phyloP scores from a whole-genome alignment of 306 rosid genomes.

The Pterocarpus macrocarpus region DNA sequence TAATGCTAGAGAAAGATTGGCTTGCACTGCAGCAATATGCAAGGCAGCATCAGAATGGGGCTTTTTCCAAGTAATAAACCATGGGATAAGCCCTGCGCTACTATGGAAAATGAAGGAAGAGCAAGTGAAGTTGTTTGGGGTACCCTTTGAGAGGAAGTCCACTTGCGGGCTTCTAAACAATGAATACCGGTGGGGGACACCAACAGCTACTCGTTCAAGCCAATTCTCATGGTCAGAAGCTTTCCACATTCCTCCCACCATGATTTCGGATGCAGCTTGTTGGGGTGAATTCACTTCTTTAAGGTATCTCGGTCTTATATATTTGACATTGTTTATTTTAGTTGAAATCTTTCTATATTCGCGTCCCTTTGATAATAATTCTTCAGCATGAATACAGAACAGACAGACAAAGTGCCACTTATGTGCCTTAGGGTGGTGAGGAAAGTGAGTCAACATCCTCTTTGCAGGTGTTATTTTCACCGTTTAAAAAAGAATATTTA shows the following conservation, averaged over 20 bases:
- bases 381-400: constrained; percentile 21
- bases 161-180: constrained; percentile 69
- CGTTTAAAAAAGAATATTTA: background rate
- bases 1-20: constrained; percentile 52
- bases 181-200: constrained; percentile 88
- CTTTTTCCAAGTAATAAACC: constrained; percentile 89
- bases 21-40: constrained; percentile 69
- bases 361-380: constrained; percentile 4
- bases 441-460: background rate
- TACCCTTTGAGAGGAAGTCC: constrained; percentile 71
- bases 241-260: constrained; percentile 88
- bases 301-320: constrained; percentile 57
- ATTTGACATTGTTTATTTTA: constrained; percentile 29
- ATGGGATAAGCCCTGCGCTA: constrained; percentile 71
- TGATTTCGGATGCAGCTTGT: constrained; percentile 69
- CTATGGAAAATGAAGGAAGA: constrained; percentile 68
- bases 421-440: constrained; percentile 21
- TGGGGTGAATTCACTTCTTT: constrained; percentile 75
- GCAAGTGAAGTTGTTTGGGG: constrained; percentile 72
- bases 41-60: constrained; percentile 87
- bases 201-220: constrained; percentile 71
- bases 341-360: background rate
- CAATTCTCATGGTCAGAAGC: constrained; percentile 98
- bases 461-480: constrained; percentile 10
- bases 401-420: constrained; percentile 14